Evolutionary conservation across 2,329 filamentous ascomycete species (phyloP), one percentile per base, ranked within the genome.

Genomic region (Trichophyton schoenleinii): DNA sequence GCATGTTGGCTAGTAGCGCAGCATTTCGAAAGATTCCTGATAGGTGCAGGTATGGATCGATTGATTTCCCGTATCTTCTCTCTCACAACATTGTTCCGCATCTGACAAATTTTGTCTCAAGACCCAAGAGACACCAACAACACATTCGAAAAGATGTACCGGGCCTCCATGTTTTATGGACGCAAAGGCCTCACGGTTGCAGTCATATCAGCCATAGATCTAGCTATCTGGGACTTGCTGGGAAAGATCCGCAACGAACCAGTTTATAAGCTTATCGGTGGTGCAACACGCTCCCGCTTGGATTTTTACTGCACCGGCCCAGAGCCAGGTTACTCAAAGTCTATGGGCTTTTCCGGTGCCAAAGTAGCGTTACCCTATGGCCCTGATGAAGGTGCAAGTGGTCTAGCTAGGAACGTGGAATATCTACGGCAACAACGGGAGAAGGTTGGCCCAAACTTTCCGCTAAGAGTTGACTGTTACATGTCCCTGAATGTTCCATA

Each of bases 301-400:
- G 79, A 92, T 75, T 96, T 96, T 73, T 96, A 96, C 81, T 96
- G 91, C 81, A 96, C 91, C 1, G 91, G 91, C 0, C 91, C 91
- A 1, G 86, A 92, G 67, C 90, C 91, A 4, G 80, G 81, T 3
- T 85, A 89, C 0, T 90, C 91, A 48, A 89, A 89, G 74, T 80
- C 79, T 2, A 91, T 92, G 85, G 91, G 91, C 0, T 96, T 96
- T 78, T 89, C 85, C 77, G 91, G 90, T 57, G 89, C 86, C 67
- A 96, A 96, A 76, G 89, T 96, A 15, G 88, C 91, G 2, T 79
- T 96, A 38, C 91, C 91, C 9, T 95, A 90, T 74, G 91, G 90
- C 66, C 89, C 91, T 0, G 91, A 91, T 57, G 91, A 96, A 70
- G 91, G 91, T 3, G 84, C 85, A 25, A 84, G 82, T 62, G 91